phyloP scores from a whole-genome alignment of 441 rosid species.

The Manihot esculenta region DNA sequence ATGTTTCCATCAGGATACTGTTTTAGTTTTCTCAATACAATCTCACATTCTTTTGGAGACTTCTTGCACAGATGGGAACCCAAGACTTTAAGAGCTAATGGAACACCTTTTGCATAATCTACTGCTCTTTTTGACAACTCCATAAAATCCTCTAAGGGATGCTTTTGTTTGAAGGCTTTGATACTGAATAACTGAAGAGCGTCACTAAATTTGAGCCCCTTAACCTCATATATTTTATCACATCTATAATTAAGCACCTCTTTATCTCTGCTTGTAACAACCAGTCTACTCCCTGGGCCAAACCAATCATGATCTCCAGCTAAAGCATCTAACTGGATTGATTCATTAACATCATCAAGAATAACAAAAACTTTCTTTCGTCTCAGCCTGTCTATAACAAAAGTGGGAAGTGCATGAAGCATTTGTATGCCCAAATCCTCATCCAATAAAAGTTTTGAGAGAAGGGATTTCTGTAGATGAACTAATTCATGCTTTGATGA shows the following conservation, averaged over 20 bases:
- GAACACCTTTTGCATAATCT: slow-evolving; percentile 9
- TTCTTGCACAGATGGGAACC: background rate
- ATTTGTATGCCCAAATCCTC: background rate
- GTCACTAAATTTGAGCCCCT: background rate
- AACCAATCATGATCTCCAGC: background rate
- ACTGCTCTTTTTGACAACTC: background rate
- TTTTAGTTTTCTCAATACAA: background rate
- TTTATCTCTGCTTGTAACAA: slow-evolving; percentile 16
- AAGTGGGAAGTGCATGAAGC: background rate
- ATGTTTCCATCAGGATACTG: background rate
- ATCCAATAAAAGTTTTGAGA: background rate
- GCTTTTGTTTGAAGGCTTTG: background rate
- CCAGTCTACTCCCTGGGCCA: slow-evolving; percentile 6
- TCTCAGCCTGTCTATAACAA: background rate
- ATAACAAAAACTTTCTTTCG: slow-evolving; percentile 11
- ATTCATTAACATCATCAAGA: slow-evolving; percentile 14
- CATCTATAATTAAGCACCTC: background rate
- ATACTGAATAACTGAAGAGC: background rate
- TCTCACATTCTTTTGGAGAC: background rate
- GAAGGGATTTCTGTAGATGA: background rate
- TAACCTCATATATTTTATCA: background rate
- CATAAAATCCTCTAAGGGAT: background rate
- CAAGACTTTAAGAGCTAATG: slow-evolving; percentile 16
- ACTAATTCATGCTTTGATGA: background rate
- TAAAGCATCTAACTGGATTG: background rate